Percentiles rank a stretch among this genome's conserved stretches.
phyloP scores from a whole-genome alignment of 2,329 filamentous ascomycete genomes.

The Thermothelomyces thermophilus region DNA sequence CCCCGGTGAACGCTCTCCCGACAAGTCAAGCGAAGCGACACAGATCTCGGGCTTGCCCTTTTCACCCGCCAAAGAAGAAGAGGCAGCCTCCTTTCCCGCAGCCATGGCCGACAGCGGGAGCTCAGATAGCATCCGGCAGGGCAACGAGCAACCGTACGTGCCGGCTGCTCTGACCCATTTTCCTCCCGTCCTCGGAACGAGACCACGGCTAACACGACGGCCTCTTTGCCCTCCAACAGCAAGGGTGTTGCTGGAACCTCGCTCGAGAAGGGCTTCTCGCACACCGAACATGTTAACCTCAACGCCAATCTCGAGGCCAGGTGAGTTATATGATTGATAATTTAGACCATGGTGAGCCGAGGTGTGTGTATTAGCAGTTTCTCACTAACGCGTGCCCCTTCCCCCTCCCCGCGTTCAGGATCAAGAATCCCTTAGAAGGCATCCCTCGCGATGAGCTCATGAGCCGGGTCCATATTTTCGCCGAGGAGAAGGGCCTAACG shows the following conservation, averaged over 20 bases:
- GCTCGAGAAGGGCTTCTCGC: conserved; percentile 10
- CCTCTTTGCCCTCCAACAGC: neutral
- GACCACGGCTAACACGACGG: neutral
- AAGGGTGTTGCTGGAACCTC: conserved; percentile 22
- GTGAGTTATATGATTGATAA: too few relatives aligned
- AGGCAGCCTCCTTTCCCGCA: neutral
- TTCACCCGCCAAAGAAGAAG: neutral
- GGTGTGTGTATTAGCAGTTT: too few relatives aligned
- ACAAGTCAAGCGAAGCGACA: neutral
- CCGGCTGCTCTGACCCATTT: neutral
- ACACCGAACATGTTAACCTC: conserved; percentile 10
- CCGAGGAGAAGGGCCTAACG: conserved; percentile 49
- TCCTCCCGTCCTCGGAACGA: too few relatives aligned
- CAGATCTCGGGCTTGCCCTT: neutral
- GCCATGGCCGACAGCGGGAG: conserved; percentile 17
- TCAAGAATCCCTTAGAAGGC: conserved; percentile 51
- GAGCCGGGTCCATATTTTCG: conserved; percentile 54
- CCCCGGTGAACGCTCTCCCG: neutral
- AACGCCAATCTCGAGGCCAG: conserved; percentile 27
- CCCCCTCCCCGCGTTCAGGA: conserved; percentile 26
- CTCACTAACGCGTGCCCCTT: neutral
- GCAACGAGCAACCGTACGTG: neutral
- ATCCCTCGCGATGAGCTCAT: conserved; percentile 45
- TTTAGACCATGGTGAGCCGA: too few relatives aligned
- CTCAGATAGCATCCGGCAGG: conserved; percentile 9